Percentiles rank a stretch among this genome's conserved stretches.
These are phyloP conservation scores for Cairneyella variabilis DNA, from an alignment of 495 filamentous ascomycete species.

Conservation along the genomic window DNA sequence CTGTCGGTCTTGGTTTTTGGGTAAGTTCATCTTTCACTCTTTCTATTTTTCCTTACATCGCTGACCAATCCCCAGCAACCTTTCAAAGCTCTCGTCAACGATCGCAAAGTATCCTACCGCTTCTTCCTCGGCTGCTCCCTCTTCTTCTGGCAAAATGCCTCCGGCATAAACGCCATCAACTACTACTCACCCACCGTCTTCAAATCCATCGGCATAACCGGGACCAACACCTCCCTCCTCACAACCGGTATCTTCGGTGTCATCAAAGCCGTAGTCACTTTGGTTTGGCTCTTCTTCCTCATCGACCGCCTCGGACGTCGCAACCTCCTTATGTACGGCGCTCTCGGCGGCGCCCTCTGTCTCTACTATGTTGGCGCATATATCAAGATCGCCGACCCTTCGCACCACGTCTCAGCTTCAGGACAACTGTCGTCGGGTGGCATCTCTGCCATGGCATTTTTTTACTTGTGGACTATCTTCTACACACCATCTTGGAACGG, in stretches of 20 bases:
- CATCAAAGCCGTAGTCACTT: slow-evolving; percentile 49
- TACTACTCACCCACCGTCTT: slow-evolving; percentile 75
- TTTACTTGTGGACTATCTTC: slow-evolving; percentile 72
- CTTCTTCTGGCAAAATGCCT: slow-evolving; percentile 62
- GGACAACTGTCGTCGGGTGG: slow-evolving; percentile 47
- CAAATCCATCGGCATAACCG: slow-evolving; percentile 50
- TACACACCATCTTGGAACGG: slow-evolving; percentile 77
- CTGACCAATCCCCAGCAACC: slow-evolving; percentile 46
- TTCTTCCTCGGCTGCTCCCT: slow-evolving; percentile 64
- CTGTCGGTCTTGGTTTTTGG: slow-evolving; percentile 62
- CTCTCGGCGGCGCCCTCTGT: slow-evolving; percentile 48
- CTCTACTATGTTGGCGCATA: slow-evolving; percentile 56
- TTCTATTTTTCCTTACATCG: neutral
- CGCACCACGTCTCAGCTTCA: slow-evolving; percentile 30
- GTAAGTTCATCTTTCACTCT: neutral
- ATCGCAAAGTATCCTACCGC: slow-evolving; percentile 50
- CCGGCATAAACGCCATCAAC: slow-evolving; percentile 45
- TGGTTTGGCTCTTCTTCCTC: slow-evolving; percentile 62
- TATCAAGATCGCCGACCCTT: slow-evolving; percentile 49
- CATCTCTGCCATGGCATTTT: slow-evolving; percentile 72
- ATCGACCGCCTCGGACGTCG: slow-evolving; percentile 68
- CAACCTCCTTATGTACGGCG: slow-evolving; percentile 41
- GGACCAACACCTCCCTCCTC: slow-evolving; percentile 48
- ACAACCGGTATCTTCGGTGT: slow-evolving; percentile 63
- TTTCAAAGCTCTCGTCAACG: slow-evolving; percentile 48